These are phyloP conservation scores for Colletotrichum noveboracense DNA, from an alignment of 2,329 filamentous ascomycete genomes.

Conservation along the genomic window DNA sequence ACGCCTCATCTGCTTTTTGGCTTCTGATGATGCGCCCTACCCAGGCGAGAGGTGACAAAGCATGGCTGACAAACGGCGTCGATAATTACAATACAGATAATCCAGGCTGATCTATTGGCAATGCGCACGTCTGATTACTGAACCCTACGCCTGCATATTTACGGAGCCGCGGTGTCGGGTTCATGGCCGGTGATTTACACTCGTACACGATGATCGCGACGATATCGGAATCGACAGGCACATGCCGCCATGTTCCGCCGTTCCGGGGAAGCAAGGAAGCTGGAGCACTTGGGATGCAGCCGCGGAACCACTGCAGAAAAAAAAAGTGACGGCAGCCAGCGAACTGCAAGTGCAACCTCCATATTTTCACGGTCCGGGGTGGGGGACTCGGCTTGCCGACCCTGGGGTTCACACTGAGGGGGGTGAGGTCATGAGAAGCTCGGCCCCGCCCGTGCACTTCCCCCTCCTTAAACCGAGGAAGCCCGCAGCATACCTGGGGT, in stretches of 20 bases:
- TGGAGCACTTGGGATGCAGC: neutral
- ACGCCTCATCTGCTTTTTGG: neutral
- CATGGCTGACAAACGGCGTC: neutral
- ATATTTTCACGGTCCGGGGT: slow-evolving; percentile 19
- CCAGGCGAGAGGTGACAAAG: neutral
- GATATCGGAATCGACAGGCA: neutral
- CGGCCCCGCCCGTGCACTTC: slow-evolving; percentile 15
- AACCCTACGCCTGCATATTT: neutral
- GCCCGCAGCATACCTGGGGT: slow-evolving; percentile 16
- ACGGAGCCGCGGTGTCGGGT: neutral
- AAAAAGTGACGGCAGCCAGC: neutral
- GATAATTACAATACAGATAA: neutral
- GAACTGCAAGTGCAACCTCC: neutral
- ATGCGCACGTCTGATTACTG: neutral
- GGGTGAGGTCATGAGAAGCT: slow-evolving; percentile 14
- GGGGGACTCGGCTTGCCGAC: slow-evolving; percentile 9
- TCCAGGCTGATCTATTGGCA: neutral
- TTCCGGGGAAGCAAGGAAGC: neutral
- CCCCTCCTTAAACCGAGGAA: slow-evolving; percentile 22
- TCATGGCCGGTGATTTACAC: neutral
- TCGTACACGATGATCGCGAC: neutral
- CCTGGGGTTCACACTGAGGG: neutral
- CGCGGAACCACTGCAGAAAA: neutral
- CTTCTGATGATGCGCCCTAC: neutral
- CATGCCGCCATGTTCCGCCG: neutral